Conservation (phyloP, 495 filamentous ascomycete genomes). For the Penicillium samsonianum region DNA sequence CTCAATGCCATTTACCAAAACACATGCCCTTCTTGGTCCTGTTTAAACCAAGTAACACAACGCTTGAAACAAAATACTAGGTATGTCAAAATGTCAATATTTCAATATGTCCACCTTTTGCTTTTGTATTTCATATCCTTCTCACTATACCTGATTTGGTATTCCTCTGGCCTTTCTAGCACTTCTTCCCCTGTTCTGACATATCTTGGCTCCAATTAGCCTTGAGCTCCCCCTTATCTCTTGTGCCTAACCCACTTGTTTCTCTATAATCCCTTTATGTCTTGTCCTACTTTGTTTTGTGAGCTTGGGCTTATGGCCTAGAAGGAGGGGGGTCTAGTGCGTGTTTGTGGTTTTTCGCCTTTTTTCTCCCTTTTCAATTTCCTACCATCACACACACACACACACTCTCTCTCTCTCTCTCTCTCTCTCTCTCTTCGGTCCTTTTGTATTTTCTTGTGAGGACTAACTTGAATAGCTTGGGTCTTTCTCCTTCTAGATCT, state of each 20-base stretch:
- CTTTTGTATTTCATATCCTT: not conserved
- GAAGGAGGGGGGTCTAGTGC: slow-evolving; percentile 1
- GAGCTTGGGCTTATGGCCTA: not conserved
- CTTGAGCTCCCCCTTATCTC: not conserved
- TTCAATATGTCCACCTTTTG: too few species aligned
- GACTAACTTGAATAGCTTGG: not conserved
- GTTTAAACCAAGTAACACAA: slow-evolving; percentile 11
- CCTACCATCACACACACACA: not conserved
- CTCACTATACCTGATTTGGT: not conserved
- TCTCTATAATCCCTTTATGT: slow-evolving; percentile 10
- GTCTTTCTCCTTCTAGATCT: not conserved
- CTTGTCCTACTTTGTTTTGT: slow-evolving; percentile 17
- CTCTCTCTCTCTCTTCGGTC: too few species aligned
- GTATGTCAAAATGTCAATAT: too few species aligned
- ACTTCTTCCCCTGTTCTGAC: not conserved
- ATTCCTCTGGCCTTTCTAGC: not conserved
- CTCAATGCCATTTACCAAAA: not conserved
- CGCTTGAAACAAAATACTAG: not conserved
- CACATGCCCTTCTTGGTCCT: not conserved
- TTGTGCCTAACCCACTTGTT: not conserved
- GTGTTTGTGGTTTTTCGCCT: not conserved
- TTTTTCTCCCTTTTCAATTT: slow-evolving; percentile 2
- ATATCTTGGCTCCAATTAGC: not conserved
- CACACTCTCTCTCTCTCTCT: too few species aligned
- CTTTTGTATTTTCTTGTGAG: too few species aligned